Evolutionary conservation across 176 grass and related monocot genomes (phyloP).

Genomic region (Oryza coarctata): DNA sequence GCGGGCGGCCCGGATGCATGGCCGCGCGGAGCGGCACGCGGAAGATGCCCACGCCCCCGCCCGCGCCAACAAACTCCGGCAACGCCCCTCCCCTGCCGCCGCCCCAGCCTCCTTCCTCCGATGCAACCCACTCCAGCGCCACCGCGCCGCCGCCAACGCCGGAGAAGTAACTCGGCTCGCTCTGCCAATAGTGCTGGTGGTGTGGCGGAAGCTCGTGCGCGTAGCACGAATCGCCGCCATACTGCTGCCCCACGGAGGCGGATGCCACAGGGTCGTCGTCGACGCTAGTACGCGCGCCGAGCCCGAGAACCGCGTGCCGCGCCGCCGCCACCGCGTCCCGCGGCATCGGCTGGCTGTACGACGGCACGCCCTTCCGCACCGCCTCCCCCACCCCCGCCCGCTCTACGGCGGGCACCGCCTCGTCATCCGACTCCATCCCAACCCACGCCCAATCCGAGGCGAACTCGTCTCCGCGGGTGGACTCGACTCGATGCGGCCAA

Average conservation of each 20-base stretch:
- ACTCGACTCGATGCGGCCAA: not conserved
- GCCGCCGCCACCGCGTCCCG: conserved; percentile 21
- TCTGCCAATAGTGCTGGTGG: not conserved
- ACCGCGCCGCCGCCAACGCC: conserved; percentile 22
- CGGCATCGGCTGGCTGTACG: conserved; percentile 44
- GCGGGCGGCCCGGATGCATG: conserved; percentile 70
- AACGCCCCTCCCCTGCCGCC: conserved; percentile 15
- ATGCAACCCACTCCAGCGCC: conserved; percentile 47
- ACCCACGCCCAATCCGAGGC: not conserved
- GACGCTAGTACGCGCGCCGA: conserved; percentile 45
- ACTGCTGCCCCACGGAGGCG: not conserved
- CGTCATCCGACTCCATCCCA: conserved; percentile 25
- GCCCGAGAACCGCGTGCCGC: conserved; percentile 34
- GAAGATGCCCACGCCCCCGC: conserved; percentile 70
- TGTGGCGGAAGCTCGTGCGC: conserved; percentile 20
- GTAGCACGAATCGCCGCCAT: conserved; percentile 9
- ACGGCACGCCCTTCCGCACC: conserved; percentile 37
- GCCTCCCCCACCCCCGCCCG: not conserved
- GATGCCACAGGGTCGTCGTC: conserved; percentile 32
- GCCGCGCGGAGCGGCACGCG: conserved; percentile 68
- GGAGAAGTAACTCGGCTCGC: not conserved
- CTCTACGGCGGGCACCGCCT: not conserved
- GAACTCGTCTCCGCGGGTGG: not conserved
- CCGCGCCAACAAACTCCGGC: conserved; percentile 68
- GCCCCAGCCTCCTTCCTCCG: conserved; percentile 29